Evolutionary conservation across 306 rosid genomes (phyloP).

Genomic region (Clitoria ternatea): DNA sequence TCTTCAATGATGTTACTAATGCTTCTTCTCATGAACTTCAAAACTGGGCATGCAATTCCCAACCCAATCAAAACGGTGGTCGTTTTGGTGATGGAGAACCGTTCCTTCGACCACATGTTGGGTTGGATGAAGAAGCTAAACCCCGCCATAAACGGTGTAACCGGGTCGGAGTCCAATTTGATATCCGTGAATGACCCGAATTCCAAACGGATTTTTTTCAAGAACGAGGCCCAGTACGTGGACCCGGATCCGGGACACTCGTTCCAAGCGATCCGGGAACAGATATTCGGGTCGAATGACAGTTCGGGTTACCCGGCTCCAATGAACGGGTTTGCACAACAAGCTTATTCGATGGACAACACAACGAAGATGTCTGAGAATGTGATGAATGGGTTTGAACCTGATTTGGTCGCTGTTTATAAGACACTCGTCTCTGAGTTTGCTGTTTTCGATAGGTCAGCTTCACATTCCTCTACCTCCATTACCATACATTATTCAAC

Average conservation of each 20-base stretch:
- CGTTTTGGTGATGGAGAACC: slow-evolving; percentile 84
- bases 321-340: slow-evolving; percentile 87
- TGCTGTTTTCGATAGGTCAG: slow-evolving; percentile 84
- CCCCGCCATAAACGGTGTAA: slow-evolving; percentile 72
- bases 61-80: slow-evolving; percentile 77
- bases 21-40: slow-evolving; percentile 9
- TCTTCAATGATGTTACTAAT: not conserved
- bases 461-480: not conserved
- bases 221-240: slow-evolving; percentile 44
- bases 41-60: not conserved
- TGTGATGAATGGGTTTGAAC: slow-evolving; percentile 80
- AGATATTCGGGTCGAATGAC: slow-evolving; percentile 62
- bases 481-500: too few species aligned
- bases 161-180: slow-evolving; percentile 51
- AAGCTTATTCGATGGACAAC: slow-evolving; percentile 75
- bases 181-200: slow-evolving; percentile 45
- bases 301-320: slow-evolving; percentile 49
- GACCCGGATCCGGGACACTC: slow-evolving; percentile 97
- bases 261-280: slow-evolving; percentile 77
- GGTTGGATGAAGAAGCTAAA: slow-evolving; percentile 91
- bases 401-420: slow-evolving; percentile 58
- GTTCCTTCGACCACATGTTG: slow-evolving; percentile 95
- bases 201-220: slow-evolving; percentile 46
- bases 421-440: slow-evolving; percentile 67
- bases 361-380: slow-evolving; percentile 42